phyloP scores from a whole-genome alignment of 345 rosid species.

The Rhizophora apiculata region DNA sequence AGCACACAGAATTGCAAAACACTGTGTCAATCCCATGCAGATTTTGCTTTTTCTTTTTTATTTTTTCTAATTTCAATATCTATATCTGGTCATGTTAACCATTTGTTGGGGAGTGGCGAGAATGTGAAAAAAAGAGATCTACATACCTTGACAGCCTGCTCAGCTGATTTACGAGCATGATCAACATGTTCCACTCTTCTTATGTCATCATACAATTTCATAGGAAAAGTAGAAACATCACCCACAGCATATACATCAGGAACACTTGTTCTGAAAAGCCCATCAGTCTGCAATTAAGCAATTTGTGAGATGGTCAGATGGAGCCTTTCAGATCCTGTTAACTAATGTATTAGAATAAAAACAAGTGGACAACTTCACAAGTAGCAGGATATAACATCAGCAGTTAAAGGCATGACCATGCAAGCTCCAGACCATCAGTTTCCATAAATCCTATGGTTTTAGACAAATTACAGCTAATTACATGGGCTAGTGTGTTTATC shows the following conservation, averaged over 20 bases:
- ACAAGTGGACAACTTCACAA: neutral
- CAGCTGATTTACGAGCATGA: conserved; percentile 97
- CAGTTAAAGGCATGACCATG: neutral
- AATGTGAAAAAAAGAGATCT: neutral
- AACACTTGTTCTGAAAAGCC: conserved; percentile 73
- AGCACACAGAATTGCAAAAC: neutral
- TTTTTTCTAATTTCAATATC: too few species aligned
- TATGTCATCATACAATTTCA: conserved; percentile 73
- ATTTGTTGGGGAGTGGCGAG: neutral
- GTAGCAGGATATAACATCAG: neutral
- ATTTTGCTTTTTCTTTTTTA: too few species aligned
- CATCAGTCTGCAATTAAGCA: conserved; percentile 69
- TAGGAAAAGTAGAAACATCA: conserved; percentile 82
- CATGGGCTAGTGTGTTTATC: neutral
- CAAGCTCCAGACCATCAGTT: neutral
- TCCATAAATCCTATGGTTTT: neutral
- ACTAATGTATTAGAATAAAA: neutral
- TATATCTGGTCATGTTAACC: neutral
- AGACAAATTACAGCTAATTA: too few species aligned
- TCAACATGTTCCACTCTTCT: conserved; percentile 99
- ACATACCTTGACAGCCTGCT: conserved; percentile 93
- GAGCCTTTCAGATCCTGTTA: neutral
- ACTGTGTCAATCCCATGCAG: neutral
- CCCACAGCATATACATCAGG: conserved; percentile 93
- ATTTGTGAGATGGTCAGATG: neutral